Conservation (phyloP, 2,329 filamentous ascomycete species). For the Aureobasidium melanogenum region DNA sequence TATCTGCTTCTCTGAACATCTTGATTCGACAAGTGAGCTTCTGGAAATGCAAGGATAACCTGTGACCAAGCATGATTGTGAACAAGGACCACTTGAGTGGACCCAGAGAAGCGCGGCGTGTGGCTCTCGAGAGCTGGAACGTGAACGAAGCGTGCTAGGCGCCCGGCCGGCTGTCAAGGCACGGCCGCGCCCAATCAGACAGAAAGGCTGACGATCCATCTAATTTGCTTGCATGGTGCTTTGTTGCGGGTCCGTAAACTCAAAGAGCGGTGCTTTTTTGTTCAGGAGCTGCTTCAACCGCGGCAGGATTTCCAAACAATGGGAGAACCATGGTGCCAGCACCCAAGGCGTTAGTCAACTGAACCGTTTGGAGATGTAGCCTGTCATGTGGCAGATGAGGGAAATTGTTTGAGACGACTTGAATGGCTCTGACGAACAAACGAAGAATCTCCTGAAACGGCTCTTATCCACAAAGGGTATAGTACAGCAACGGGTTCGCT, state of each 20-base stretch:
- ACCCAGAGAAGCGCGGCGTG: constrained; percentile 2
- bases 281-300: background rate
- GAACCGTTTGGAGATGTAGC: background rate
- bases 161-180: constrained; percentile 8
- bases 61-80: background rate
- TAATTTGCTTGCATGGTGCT: constrained; percentile 10
- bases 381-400: constrained; percentile 1
- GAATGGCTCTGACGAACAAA: background rate
- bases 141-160: constrained; percentile 8
- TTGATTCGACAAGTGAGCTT: background rate
- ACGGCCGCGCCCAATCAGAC: constrained; percentile 8
- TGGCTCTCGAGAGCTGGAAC: background rate
- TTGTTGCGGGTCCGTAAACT: constrained; percentile 8
- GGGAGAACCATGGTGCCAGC: background rate
- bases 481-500: background rate
- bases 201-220: background rate
- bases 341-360: background rate
- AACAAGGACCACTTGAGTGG: background rate
- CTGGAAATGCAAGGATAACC: background rate
- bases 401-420: background rate
- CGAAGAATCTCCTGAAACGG: background rate
- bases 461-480: background rate
- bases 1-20: background rate
- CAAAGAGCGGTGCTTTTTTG: background rate
- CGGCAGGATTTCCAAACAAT: background rate